Base-by-base conservation (phyloP, 2,329 filamentous ascomycete species). In the Fusarium citri region DNA sequence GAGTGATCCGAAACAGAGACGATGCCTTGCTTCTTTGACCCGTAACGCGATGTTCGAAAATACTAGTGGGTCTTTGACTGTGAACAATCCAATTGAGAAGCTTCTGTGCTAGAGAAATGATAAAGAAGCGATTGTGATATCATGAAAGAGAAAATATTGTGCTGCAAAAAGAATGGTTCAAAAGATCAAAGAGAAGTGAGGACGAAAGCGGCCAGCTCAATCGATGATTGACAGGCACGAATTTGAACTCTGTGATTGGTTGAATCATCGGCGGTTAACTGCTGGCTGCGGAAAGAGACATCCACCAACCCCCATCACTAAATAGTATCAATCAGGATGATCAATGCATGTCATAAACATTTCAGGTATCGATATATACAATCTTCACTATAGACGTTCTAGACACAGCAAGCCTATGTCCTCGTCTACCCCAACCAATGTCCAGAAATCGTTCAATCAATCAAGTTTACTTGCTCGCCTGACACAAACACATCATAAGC, bases 291-390 rank as follows among this genome's bases (percentile, higher is more conserved):
- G 31, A 11, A 51, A n/a, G 22, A 43, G 40, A 37, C 26, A 23
- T 41, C 31, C 22, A 10, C 37, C 37, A 45, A 8, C 16, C n/a
- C n/a, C 20, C 25, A 22, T 18, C 28, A 18, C 16, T 22, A 18
- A 34, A 22, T 23, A 14, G 16, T 41, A 23, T 25, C 45, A n/a
- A 4, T 6, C 23, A 8, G 28, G 23, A 18, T 50, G 41, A 54
- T 54, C n/a, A 55, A 56, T 59, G 40, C 31, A 37, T 53, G 57
- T 65, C 57, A 50, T 66, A 65, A 40, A 46, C 54, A 73, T 74
- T 64, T 72, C 46, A 37, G 49, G 59, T 73, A 73, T 65, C 46
- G 53, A 69, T 74, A 64, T 74, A 69, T 71, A 71, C 64, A 72
- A 62, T 66, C 55, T 64, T 34, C 54, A 68, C 54, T 54, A 41